These are phyloP conservation scores for Trifolium subterraneum DNA, from an alignment of 306 rosid genomes.

Conservation along the genomic window DNA sequence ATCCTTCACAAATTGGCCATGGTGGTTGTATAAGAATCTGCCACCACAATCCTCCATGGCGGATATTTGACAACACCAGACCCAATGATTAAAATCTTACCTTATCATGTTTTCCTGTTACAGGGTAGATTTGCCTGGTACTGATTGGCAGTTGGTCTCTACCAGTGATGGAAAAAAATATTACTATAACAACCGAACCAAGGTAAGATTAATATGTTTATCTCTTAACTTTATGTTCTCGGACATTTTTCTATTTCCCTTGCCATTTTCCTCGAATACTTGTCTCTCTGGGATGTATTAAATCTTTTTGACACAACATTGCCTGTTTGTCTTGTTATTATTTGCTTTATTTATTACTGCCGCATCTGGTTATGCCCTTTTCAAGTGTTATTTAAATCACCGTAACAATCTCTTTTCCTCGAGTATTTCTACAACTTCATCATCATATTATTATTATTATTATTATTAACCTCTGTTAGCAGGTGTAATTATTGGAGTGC, in stretches of 20 bases:
- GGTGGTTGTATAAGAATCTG: background rate
- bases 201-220: constrained; percentile 58
- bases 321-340: constrained; percentile 1
- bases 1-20: background rate
- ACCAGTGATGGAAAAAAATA: constrained; percentile 88
- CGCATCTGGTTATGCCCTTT: background rate
- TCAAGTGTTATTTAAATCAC: background rate
- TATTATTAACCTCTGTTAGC: background rate
- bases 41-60: background rate
- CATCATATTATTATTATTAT: too few species aligned
- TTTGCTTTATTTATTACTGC: background rate
- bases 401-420: background rate
- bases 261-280: constrained; percentile 9
- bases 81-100: constrained; percentile 3
- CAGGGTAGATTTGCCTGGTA: constrained; percentile 81
- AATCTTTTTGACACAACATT: constrained; percentile 6
- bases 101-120: constrained; percentile 33
- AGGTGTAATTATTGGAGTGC: background rate
- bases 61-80: background rate
- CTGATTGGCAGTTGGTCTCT: constrained; percentile 90
- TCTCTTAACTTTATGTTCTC: constrained; percentile 18
- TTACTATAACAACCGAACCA: constrained; percentile 83
- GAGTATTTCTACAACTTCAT: background rate
- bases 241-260: background rate
- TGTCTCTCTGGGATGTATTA: constrained; percentile 10